Base-by-base conservation (phyloP, 306 rosid genomes). In the Casuarina cunninghamiana region DNA sequence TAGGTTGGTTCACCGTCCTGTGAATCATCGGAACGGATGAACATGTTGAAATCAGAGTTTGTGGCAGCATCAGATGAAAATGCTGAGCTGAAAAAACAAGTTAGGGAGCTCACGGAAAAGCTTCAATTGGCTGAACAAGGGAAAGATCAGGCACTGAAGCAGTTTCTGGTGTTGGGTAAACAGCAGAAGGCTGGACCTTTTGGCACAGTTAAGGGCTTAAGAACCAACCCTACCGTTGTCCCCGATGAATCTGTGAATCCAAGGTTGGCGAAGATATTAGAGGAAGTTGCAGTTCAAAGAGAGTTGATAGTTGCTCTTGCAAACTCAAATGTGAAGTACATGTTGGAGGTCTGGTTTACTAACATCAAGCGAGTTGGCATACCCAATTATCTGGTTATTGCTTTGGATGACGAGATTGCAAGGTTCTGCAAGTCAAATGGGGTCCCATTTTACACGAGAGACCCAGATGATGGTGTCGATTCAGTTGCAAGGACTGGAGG, bases 281-380 rank as follows among this genome's bases (percentile, higher is more conserved):
- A 92, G 87, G 85, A 90, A 83, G 81, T 89, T 48, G 89, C 97
- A 32, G 88, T 92, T 77, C 81, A 82, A 7, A 76, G 78, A 77
- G 98, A 94, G 85, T 74, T 92, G 71, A 87, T 94, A 79, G 98
- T 94, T 73, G 92, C 93, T 41, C 92, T 92, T 53, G 98, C 98
- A 45, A 94, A 94, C 75, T 58, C 91, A 45, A 94, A 92, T 68
- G 98, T 94, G 75, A 90, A 90, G 85, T 90, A 77, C 55, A 94
- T 92, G 97, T 86, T 94, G 61, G 92, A 89, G 71, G 79, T 94
- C 60, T 92, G 97, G 97, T 92, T 90, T 84, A 74, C 89, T 75
- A 92, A 81, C 71, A 90, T 92, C 75, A 92, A 90, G 84, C 89
- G 77, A 81, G 93, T 86, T 53, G 95, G 95, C 44, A 83, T 94